Base-by-base conservation (phyloP, 768 basidiomycete genomes). In the Tricholoma sp. region DNA sequence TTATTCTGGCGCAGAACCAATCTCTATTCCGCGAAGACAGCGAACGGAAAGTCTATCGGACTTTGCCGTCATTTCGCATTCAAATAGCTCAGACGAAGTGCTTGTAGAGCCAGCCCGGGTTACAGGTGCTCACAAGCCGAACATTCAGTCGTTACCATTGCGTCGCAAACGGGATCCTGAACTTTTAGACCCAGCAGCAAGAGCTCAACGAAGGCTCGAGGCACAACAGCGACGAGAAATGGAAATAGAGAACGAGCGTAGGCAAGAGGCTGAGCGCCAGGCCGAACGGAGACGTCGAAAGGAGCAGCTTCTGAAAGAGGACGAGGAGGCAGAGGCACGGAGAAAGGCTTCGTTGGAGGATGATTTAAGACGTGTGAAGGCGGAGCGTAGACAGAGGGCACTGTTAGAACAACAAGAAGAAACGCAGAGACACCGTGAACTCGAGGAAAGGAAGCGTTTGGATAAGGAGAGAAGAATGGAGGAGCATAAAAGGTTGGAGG, bases 391-490 rank as follows among this genome's bases (percentile, higher is more conserved):
- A 62, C 64, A 67, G 63, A 76, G 62, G 60, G 77, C 72, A 52
- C 61, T 67, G 57, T 47, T 71, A 59, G 78, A 78, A 60, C 68
- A 69, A 60, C 73, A 74, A 42, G 73, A 75, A 50, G 85, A 86
- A 50, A 78, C 82, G 49, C 64, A 66, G 34, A 75, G 70, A 42
- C 67, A 65, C 10, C 61, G 53, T 41, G 78, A 82, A 54, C 66
- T 82, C n/a, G 77, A 73, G 61, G 76, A 80, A 58, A 76, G 73
- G 59, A 82, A 73, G 61, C 72, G 71, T 49, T 41, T 68, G 18
- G 81, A 79, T 17, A 72, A 79, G 55, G 74, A 80, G 62, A 72
- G 79, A 33, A 66, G 83, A 50, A 49, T 79, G 50, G 77, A 82
- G 54, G 77, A 82, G 59, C 79, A 81, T 54, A 73, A 70, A 17